Evolutionary conservation across 495 filamentous ascomycete species (phyloP), one percentile per base, ranked within the genome.

Genomic region (Aspergillus taichungensis): DNA sequence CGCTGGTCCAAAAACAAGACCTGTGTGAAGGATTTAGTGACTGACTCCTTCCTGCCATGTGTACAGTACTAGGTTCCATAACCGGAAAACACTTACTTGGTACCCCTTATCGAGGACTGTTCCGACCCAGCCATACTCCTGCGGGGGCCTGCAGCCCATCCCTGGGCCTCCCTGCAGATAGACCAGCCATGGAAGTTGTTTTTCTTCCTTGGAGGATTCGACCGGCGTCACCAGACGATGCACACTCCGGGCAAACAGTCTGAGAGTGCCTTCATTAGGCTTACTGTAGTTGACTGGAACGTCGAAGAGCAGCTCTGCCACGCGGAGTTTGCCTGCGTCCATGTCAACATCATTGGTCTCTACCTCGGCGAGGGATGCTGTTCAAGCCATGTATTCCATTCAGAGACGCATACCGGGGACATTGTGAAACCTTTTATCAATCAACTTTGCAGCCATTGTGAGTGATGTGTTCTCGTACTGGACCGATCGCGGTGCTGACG

Each of bases 1-100:
- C 91, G 78, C 53, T 94, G 88, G 60, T 97, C 91, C 3, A 97
- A 71, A 45, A 82, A 84, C 8, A 97, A 74, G 24, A 95, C 63
- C 67, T 92, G 72, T 12, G 36, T 13, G 18, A 24, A 24, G 18
- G 18, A 24, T 29, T 37, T 5, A 24, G 8, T 10, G 9, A 38
- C 37, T 40, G 14, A 50, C 24, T n/a, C n/a, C n/a, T n/a, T 3
- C 24, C n/a, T 9, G 0, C 6, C 1, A 39, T 5, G 6, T 41
- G 37, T 30, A 43, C 1, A 29, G 13, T 29, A 13, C 14, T 13
- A 37, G 30, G 2, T 4, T 28, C 8, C 41, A 32, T 13, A 28
- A 32, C 9, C 50, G 29, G 35, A 8, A 1, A 42, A 6, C n/a
- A 53, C 58, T n/a, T 51, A 75, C 72, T 47, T 77, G 72, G 55